Conservation (phyloP, 148 eudicot species). For the Diospyros kaki region DNA sequence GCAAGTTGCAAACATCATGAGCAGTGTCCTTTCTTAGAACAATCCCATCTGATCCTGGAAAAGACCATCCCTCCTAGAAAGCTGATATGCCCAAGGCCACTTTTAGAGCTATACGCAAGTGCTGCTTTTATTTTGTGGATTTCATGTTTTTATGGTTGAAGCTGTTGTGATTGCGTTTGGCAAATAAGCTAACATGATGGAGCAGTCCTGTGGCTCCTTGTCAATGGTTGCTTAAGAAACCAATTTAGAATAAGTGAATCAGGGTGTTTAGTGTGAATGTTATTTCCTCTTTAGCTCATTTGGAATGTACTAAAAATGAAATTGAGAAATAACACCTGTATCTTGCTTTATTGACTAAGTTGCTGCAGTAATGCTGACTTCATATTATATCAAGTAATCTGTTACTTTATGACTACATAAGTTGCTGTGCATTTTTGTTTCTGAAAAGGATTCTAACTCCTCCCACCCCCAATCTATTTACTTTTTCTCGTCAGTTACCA, state of each 20-base stretch:
- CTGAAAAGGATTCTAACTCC: neutral
- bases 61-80: no score
- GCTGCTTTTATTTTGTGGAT: no score
- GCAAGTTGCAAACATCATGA: no score
- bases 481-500: constrained; percentile 50
- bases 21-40: no score
- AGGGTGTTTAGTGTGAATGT: neutral
- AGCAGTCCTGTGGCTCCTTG: neutral
- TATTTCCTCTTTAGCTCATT: neutral
- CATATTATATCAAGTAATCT: neutral
- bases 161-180: neutral
- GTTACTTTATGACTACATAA: neutral
- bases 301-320: neutral
- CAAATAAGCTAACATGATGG: neutral
- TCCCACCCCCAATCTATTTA: neutral
- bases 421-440: neutral
- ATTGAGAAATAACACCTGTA: neutral
- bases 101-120: no score
- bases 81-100: no score
- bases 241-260: neutral
- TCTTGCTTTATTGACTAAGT: neutral
- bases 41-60: no score
- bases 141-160: neutral
- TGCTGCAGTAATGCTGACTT: neutral
- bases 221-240: neutral